Evolutionary conservation across 257 asterid species (phyloP).

Genomic region (Prunella vulgaris): DNA sequence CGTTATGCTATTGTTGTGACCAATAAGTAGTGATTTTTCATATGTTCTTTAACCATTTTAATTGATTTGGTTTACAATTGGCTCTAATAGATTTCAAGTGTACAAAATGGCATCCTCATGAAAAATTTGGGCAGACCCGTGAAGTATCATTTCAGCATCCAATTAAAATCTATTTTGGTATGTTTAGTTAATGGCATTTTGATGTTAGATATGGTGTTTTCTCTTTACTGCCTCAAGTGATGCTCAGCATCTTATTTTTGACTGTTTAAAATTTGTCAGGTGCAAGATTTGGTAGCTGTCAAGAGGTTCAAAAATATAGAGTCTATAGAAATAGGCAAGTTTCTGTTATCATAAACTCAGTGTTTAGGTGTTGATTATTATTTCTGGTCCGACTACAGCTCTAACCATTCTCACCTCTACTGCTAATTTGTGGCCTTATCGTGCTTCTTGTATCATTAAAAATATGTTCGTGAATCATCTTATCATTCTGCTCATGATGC

Average conservation of each 20-base stretch:
- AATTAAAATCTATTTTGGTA: slow-evolving; percentile 89
- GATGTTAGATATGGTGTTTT: slow-evolving; percentile 17
- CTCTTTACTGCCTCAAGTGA: slow-evolving; percentile 18
- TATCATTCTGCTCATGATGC: slow-evolving; percentile 10
- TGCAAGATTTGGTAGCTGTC: slow-evolving; percentile 83
- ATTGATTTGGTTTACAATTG: slow-evolving; percentile 18
- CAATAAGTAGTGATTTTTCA: slow-evolving; percentile 5
- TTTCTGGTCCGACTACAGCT: slow-evolving; percentile 4
- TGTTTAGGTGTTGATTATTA: slow-evolving; percentile 7
- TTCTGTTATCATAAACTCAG: slow-evolving; percentile 1
- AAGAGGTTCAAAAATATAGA: slow-evolving; percentile 61
- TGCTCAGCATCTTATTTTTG: slow-evolving; percentile 18
- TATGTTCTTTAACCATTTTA: slow-evolving; percentile 12
- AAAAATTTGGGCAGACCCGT: slow-evolving; percentile 65
- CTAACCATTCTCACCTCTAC: not conserved
- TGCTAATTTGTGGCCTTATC: slow-evolving; percentile 10
- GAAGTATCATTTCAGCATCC: slow-evolving; percentile 92
- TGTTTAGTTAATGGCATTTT: slow-evolving; percentile 13
- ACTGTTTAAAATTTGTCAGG: slow-evolving; percentile 40
- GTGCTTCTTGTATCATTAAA: not conserved
- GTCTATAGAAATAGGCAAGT: slow-evolving; percentile 53
- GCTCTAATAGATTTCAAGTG: slow-evolving; percentile 64
- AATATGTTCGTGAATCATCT: slow-evolving; percentile 15
- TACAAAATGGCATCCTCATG: slow-evolving; percentile 68
- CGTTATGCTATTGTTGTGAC: slow-evolving; percentile 11